These are phyloP conservation scores for Megacollybia platyphylla DNA, from an alignment of 1,284 basidiomycete species.

Conservation along the genomic window DNA sequence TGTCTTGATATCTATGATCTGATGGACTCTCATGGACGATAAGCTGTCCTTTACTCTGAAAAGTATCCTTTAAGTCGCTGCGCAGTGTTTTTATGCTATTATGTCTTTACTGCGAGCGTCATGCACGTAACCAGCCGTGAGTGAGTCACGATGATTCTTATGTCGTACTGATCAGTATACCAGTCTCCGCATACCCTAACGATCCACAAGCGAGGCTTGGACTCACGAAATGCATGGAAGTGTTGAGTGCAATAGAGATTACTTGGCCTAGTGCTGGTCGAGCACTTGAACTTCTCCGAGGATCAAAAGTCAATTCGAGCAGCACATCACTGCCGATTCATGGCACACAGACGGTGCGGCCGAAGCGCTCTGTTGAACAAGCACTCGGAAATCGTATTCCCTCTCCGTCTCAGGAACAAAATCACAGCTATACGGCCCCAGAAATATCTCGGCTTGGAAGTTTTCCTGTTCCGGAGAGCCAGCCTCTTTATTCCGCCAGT, in stretches of 20 bases:
- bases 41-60: conserved; percentile 49
- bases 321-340: conserved; percentile 8
- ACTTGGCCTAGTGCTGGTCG: conserved; percentile 71
- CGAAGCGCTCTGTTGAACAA: conserved; percentile 26
- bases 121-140: conserved; percentile 66
- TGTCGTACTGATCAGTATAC: conserved; percentile 1
- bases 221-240: conserved; percentile 56
- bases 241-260: conserved; percentile 55
- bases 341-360: conserved; percentile 13
- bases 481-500: conserved; percentile 3
- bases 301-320: conserved; percentile 37
- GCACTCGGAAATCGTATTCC: conserved; percentile 1
- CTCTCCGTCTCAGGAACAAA: not conserved
- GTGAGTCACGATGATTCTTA: conserved; percentile 9
- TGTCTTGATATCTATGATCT: conserved; percentile 10
- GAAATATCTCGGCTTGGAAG: conserved; percentile 3
- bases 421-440: conserved; percentile 9
- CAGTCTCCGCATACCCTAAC: conserved; percentile 48
- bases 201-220: conserved; percentile 61
- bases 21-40: conserved; percentile 1
- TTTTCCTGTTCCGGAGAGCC: not conserved
- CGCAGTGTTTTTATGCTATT: conserved; percentile 69
- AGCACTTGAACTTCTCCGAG: conserved; percentile 60
- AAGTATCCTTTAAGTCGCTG: conserved; percentile 51
- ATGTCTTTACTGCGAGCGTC: conserved; percentile 72